Percentiles rank a stretch among this genome's conserved stretches.
Conservation (phyloP, 306 rosid species). For the Ormosia emarginata region DNA sequence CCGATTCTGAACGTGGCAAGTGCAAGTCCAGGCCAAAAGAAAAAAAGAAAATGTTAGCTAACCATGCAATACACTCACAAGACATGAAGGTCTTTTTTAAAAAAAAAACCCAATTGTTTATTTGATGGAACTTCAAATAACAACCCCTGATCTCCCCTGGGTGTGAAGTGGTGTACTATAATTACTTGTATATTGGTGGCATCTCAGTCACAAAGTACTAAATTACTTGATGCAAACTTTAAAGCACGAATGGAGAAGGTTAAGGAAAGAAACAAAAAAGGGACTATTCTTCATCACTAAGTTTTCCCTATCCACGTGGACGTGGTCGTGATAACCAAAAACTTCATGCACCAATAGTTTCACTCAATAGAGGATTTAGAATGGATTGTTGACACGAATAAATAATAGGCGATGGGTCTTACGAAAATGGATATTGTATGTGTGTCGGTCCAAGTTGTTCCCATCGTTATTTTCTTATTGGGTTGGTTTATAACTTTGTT, state of each 20-base stretch:
- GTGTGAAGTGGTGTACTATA: not conserved
- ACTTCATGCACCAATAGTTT: not conserved
- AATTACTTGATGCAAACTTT: not conserved
- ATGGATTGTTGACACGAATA: not conserved
- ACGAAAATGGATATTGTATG: not conserved
- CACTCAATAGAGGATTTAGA: not conserved
- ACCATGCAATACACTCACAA: constrained; percentile 2
- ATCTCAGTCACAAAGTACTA: not conserved
- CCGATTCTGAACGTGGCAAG: not conserved
- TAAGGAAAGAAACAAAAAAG: not conserved
- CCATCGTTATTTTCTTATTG: not conserved
- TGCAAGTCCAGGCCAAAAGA: not conserved
- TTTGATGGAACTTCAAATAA: not conserved
- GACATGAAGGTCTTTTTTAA: not conserved
- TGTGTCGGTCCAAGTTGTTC: constrained; percentile 7
- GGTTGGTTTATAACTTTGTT: not conserved
- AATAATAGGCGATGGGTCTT: not conserved
- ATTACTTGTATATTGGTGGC: not conserved
- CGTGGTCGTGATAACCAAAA: not conserved
- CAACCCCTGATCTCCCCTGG: not conserved
- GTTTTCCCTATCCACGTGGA: constrained; percentile 3
- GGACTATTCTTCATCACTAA: not conserved
- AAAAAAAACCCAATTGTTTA: not conserved
- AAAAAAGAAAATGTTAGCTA: not conserved
- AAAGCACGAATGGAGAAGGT: not conserved